These are phyloP conservation scores for Allium cepa DNA, from an alignment of 106 monocot genomes.

Conservation along the genomic window DNA sequence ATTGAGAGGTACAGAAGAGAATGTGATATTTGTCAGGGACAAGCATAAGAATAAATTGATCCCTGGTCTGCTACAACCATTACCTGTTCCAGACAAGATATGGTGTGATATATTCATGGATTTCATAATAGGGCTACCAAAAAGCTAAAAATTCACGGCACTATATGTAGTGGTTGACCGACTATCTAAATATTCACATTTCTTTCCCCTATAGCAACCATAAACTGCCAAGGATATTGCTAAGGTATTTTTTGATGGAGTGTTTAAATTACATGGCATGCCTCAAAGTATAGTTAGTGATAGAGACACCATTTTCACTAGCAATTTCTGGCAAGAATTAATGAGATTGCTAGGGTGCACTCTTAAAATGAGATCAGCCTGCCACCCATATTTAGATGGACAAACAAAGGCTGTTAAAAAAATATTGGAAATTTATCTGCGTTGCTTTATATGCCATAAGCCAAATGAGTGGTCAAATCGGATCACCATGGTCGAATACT, in stretches of 20 bases:
- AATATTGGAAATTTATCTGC: background rate
- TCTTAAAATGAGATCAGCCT: background rate
- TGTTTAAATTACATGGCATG: background rate
- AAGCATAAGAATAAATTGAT: background rate
- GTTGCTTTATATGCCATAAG: background rate
- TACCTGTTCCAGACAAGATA: background rate
- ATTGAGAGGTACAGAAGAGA: background rate
- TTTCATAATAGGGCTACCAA: background rate
- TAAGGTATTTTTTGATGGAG: background rate
- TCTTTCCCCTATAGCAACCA: background rate
- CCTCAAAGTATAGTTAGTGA: background rate
- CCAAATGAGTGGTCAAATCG: background rate
- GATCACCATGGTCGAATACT: background rate
- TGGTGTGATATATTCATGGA: background rate
- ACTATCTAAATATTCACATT: background rate
- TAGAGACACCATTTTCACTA: background rate
- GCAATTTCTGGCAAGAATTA: background rate
- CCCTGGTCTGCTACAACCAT: background rate
- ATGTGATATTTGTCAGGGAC: background rate
- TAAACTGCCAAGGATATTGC: background rate
- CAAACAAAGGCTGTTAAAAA: background rate
- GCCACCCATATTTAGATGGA: background rate
- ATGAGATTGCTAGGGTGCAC: background rate
- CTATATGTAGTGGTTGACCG: background rate
- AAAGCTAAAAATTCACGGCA: background rate